Percentiles rank a stretch among this genome's conserved stretches.
Conservation (phyloP, 2,329 filamentous ascomycete species). For the Fusarium sp. region DNA sequence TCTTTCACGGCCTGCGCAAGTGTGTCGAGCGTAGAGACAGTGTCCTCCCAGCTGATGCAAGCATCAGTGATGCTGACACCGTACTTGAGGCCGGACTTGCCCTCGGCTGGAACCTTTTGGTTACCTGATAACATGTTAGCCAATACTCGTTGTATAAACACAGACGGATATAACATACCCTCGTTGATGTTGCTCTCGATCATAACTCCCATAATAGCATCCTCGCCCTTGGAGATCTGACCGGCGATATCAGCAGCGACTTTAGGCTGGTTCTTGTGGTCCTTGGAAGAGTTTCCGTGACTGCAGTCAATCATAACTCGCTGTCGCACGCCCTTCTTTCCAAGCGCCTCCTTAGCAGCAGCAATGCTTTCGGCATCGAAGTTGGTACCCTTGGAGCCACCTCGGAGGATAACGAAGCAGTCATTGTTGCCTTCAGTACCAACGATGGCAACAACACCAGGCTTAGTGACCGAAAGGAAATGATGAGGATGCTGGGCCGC, state of each 20-base stretch:
- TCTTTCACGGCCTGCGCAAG: slow-evolving; percentile 84
- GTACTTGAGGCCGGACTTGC: slow-evolving; percentile 86
- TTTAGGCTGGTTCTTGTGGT: slow-evolving; percentile 97
- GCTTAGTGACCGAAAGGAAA: slow-evolving; percentile 97
- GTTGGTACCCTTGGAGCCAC: slow-evolving; percentile 93
- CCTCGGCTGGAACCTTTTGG: slow-evolving; percentile 92
- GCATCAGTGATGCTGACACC: slow-evolving; percentile 98
- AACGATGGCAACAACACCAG: slow-evolving; percentile 92
- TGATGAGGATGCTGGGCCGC: slow-evolving; percentile 92
- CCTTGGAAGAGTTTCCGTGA: slow-evolving; percentile 94
- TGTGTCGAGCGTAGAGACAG: slow-evolving; percentile 78
- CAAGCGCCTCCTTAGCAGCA: slow-evolving; percentile 82
- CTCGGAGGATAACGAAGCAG: slow-evolving; percentile 95
- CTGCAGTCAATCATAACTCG: slow-evolving; percentile 98
- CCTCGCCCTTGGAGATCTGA: slow-evolving; percentile 87
- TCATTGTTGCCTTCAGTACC: slow-evolving; percentile 95
- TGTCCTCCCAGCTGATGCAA: slow-evolving; percentile 95
- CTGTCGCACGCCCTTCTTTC: slow-evolving; percentile 76
- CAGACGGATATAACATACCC: slow-evolving; percentile 62
- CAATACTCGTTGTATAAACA: neutral
- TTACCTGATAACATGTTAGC: slow-evolving; percentile 63
- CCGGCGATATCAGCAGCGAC: slow-evolving; percentile 84
- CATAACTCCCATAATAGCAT: slow-evolving; percentile 95
- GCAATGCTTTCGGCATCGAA: slow-evolving; percentile 87
- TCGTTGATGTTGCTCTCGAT: slow-evolving; percentile 98